Base-by-base conservation (phyloP, 257 asterid species). In the Echium plantagineum region DNA sequence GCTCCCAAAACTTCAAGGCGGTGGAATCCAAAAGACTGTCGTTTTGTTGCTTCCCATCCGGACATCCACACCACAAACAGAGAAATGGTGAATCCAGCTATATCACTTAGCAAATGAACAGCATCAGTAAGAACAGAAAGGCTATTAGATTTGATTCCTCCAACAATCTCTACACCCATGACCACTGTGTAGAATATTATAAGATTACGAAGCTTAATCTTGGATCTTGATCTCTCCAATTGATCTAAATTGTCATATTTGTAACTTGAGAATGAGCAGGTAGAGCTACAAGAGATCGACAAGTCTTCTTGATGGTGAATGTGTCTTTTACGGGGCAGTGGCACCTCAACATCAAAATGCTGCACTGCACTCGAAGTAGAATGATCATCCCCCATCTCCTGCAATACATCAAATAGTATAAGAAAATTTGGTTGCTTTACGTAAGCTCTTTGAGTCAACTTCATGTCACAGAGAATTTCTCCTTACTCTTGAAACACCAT, bases 1-100 rank as follows among this genome's bases (percentile, higher is more conserved):
- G 86, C 94, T 24, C 97, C 97, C 5, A 89, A 68, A 5, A 89
- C 94, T 74, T 89, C 95, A 16, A 85, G 71, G 15, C 95, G 94
- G 38, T 76, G 67, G 73, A 66, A 89, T 21, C 96, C 96, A 52
- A 80, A 89, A 12, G 94, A 89, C 22, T 78, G 87, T 59, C 65
- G 78, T 0, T 87, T 70, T 0, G 97, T 85, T 20, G 87, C 79
- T 53, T 71, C 69, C 94, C 94, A 80, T 30, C 95, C 83, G 0
- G 95, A 85, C 46, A 76, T 81, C 82, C 87, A 75, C 4, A 89
- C 82, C 0, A 94, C 67, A 52, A 83, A 80, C 24, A 89, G 89
- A 58, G 95, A 82, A 63, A 85, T 77, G 60, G 75, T 68, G 71
- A 82, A 78, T 61, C 95, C 94, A 62, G 74, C 80, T 47, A 85